Conservation (phyloP, 371 early-diverging fungal genomes). For the Apophysomyces sp. region DNA sequence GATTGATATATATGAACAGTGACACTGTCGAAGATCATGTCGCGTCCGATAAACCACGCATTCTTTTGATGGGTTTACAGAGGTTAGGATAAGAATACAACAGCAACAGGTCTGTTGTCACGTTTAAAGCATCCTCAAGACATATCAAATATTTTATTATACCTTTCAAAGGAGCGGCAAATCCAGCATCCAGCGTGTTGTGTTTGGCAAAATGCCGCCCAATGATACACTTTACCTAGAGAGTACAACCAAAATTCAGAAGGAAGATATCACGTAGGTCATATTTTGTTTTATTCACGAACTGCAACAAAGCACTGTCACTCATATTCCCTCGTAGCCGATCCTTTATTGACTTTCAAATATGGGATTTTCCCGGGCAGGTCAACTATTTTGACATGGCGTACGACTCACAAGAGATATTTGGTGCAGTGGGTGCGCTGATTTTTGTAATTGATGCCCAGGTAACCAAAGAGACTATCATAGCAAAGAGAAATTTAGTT, state of each 20-base stretch:
- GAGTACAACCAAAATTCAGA: conserved; percentile 80
- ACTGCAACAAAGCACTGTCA: neutral
- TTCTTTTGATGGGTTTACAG: conserved; percentile 70
- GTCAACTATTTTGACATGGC: conserved; percentile 81
- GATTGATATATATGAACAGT: conserved; percentile 8
- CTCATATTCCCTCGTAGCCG: conserved; percentile 36
- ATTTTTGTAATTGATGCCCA: conserved; percentile 96
- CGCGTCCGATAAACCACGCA: conserved; percentile 52
- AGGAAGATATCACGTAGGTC: conserved; percentile 72
- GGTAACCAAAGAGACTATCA: conserved; percentile 30
- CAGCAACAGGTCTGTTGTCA: neutral
- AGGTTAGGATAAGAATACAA: conserved; percentile 33
- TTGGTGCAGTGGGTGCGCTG: conserved; percentile 76
- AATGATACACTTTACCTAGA: conserved; percentile 92
- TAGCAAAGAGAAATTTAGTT: neutral
- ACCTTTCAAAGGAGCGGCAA: conserved; percentile 81
- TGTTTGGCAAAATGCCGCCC: conserved; percentile 91
- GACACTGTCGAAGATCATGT: conserved; percentile 39
- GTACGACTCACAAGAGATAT: conserved; percentile 72
- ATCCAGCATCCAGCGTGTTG: conserved; percentile 88
- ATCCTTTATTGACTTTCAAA: conserved; percentile 85
- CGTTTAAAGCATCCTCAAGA: neutral
- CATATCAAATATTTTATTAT: neutral
- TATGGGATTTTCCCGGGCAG: conserved; percentile 95
- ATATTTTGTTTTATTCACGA: neutral